Percentiles rank a stretch among this genome's conserved stretches.
Conservation (phyloP, 352 stramenopile species). For the Lagenidium giganteum region DNA sequence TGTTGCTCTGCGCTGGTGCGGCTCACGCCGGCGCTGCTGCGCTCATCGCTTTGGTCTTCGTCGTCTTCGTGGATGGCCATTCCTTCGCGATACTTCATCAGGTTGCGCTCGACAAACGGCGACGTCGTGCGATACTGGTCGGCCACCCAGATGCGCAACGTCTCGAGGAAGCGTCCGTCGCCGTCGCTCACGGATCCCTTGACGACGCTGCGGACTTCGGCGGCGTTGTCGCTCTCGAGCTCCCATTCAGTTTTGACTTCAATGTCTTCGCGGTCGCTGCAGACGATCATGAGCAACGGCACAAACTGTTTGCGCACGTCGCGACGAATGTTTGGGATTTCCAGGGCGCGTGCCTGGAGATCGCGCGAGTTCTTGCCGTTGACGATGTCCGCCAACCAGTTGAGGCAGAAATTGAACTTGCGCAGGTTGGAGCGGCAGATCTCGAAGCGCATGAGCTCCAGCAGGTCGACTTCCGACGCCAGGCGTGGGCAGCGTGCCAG, state of each 20-base stretch:
- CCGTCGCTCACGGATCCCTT: slow-evolving; percentile 52
- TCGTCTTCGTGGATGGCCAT: slow-evolving; percentile 46
- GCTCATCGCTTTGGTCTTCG: slow-evolving; percentile 6
- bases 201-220: slow-evolving; percentile 56
- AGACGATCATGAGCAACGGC: slow-evolving; percentile 68
- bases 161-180: slow-evolving; percentile 71
- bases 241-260: slow-evolving; percentile 86
- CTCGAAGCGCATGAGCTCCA: slow-evolving; percentile 82
- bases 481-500: slow-evolving; percentile 59
- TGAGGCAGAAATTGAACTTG: slow-evolving; percentile 82
- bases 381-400: slow-evolving; percentile 80
- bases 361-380: slow-evolving; percentile 72
- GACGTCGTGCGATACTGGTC: slow-evolving; percentile 84
- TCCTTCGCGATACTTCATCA: slow-evolving; percentile 77
- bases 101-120: slow-evolving; percentile 77
- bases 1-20: slow-evolving; percentile 5
- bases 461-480: slow-evolving; percentile 52
- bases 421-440: slow-evolving; percentile 83
- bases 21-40: slow-evolving; percentile 9
- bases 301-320: slow-evolving; percentile 81
- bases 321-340: slow-evolving; percentile 74
- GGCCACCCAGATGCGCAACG: slow-evolving; percentile 79
- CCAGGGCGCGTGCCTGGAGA: slow-evolving; percentile 64
- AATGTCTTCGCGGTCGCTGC: slow-evolving; percentile 74
- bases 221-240: slow-evolving; percentile 67